phyloP scores from a whole-genome alignment of 2,329 filamentous ascomycete species.

The Sclerotinia sclerotiorum region DNA sequence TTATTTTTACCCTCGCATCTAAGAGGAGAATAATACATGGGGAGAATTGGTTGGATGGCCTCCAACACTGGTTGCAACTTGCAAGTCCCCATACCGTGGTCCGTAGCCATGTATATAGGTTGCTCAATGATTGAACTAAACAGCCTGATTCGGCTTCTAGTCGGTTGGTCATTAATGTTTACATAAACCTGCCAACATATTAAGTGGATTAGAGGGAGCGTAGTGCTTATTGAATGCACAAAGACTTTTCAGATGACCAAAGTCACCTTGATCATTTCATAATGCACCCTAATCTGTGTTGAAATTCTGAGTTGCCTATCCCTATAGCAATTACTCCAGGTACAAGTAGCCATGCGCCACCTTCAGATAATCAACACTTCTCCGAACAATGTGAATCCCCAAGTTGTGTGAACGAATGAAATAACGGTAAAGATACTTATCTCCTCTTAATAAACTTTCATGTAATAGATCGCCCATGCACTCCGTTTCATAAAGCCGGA shows the following conservation, averaged over 20 bases:
- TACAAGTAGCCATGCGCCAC: neutral
- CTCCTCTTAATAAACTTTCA: neutral
- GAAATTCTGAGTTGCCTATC: neutral
- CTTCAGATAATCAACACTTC: neutral
- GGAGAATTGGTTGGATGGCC: neutral
- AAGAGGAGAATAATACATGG: too few relatives aligned
- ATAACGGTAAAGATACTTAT: neutral
- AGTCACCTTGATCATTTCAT: neutral
- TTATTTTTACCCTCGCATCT: too few relatives aligned
- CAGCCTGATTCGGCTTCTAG: neutral
- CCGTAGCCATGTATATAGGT: neutral
- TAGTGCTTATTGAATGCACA: neutral
- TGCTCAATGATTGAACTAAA: neutral
- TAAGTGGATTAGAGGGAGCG: too few relatives aligned
- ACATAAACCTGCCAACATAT: neutral
- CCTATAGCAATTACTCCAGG: neutral
- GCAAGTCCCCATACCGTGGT: neutral
- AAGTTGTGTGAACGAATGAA: neutral
- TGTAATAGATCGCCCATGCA: too few relatives aligned
- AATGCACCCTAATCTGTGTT: neutral
- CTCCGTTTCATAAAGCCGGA: too few relatives aligned
- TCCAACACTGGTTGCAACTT: neutral
- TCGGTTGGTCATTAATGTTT: neutral
- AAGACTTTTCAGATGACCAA: neutral
- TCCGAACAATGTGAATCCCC: neutral